Conservation (phyloP, 139 green algal species). For the Picochlorum sp. region DNA sequence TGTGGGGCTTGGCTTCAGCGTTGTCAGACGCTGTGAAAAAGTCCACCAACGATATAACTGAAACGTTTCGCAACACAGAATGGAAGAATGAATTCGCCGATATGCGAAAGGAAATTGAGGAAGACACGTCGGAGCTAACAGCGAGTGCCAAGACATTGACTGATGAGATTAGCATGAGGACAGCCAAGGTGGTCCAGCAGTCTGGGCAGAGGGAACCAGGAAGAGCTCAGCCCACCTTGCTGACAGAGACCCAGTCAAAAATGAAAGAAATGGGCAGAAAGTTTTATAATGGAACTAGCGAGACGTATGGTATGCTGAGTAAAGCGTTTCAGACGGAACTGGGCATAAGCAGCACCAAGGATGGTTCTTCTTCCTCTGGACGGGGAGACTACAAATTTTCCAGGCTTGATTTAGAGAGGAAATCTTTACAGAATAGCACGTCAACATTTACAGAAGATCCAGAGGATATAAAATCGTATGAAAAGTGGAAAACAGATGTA, state of each 20-base stretch:
- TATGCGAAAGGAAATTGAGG: slow-evolving; percentile 52
- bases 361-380: background rate
- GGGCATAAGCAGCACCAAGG: background rate
- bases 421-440: slow-evolving; percentile 81
- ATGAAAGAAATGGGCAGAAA: slow-evolving; percentile 23
- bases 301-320: slow-evolving; percentile 56
- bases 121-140: slow-evolving; percentile 44
- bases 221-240: slow-evolving; percentile 38
- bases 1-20: slow-evolving; percentile 55
- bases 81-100: slow-evolving; percentile 59
- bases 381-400: slow-evolving; percentile 37
- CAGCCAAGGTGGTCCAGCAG: slow-evolving; percentile 24
- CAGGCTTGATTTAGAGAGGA: slow-evolving; percentile 64
- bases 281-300: slow-evolving; percentile 7
- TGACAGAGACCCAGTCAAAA: slow-evolving; percentile 4
- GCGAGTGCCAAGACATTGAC: slow-evolving; percentile 8
- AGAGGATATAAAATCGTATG: slow-evolving; percentile 67
- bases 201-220: background rate
- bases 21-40: slow-evolving; percentile 51
- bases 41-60: slow-evolving; percentile 49
- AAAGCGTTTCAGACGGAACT: slow-evolving; percentile 53
- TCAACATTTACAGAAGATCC: slow-evolving; percentile 92
- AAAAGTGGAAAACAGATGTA: slow-evolving; percentile 42
- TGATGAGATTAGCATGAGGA: slow-evolving; percentile 36
- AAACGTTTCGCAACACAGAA: slow-evolving; percentile 56